Base-by-base conservation (phyloP, 345 rosid genomes). In the Xanthoceras sorbifolium region DNA sequence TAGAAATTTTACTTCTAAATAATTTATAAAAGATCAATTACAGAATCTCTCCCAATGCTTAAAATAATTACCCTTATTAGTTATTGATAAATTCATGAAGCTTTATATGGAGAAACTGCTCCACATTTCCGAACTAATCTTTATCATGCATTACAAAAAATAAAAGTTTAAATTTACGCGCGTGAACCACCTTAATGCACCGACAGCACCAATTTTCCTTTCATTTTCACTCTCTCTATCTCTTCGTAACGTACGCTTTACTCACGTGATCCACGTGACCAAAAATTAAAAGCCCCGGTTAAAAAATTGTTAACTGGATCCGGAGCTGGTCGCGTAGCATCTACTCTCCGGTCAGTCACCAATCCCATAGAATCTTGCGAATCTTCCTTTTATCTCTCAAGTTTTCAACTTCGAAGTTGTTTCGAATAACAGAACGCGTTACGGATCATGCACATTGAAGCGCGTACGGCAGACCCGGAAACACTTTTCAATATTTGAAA, bases 231-330 rank as follows among this genome's bases (percentile, higher is more conserved):
- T 8, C 5, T 9, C 73, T 15, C 3, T 65, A 4, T 52, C 22
- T 29, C 23, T 40, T 46, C 78, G 20, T 50, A 55, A 44, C 71
- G 25, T 54, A 32, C 69, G 82, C 83, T 81, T 76, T 77, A 3
- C 5, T 18, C 83, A 77, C 85, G 82, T 81, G 88, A 12, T n/a
- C 10, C 85, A 79, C 82, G 75, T 78, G 80, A 73, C 69, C 20
- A 17, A 1, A 50, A 18, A 23, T 5, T 2, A 18, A 22, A 18
- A 20, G 2, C 20, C 11, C 14, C 3, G 0, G 2, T 34, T 4
- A n/a, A 9, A 22, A 14, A 11, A 5, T 12, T 1, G 6, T 17
- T 50, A 15, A 54, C 25, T 5, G 60, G 23, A 54, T n/a, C n/a
- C 9, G 60, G 8, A n/a, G 25, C 60, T 10, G 7, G 23, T 10